Percentiles rank a stretch among this genome's conserved stretches.
phyloP scores from a whole-genome alignment of 2,329 filamentous ascomycete genomes.

The Lachnellula arida region DNA sequence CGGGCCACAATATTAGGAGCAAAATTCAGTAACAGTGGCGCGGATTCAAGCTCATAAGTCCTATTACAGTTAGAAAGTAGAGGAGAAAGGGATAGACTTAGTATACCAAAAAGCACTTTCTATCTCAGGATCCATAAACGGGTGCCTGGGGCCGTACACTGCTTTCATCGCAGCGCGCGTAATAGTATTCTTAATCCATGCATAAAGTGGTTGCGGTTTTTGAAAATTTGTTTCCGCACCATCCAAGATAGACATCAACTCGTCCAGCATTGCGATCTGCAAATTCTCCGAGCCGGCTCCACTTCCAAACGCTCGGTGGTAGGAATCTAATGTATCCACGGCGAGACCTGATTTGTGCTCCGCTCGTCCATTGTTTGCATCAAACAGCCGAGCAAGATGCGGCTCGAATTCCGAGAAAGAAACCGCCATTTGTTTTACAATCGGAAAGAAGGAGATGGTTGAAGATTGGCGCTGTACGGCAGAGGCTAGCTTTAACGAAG shows the following conservation, averaged over 20 bases:
- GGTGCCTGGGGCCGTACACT: slow-evolving; percentile 1
- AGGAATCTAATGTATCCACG: background rate
- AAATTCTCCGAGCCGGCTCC: background rate
- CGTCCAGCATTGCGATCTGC: background rate
- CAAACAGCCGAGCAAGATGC: background rate
- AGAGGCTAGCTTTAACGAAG: background rate
- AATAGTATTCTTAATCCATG: background rate
- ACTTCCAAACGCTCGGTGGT: too few species aligned
- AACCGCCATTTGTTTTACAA: background rate
- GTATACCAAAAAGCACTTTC: slow-evolving; percentile 3
- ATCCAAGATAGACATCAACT: background rate
- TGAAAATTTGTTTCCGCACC: background rate
- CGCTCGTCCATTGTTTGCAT: background rate
- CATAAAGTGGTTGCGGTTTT: background rate
- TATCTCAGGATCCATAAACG: background rate
- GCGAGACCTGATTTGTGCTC: too few species aligned
- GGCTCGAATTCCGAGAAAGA: background rate
- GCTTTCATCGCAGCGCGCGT: background rate
- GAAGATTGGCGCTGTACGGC: background rate
- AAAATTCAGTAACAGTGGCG: background rate
- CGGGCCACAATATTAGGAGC: too few species aligned
- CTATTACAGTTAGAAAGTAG: slow-evolving; percentile 7
- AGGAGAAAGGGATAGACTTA: too few species aligned
- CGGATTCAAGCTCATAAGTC: background rate
- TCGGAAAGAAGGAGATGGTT: background rate